Conservation (phyloP, 176 grass and related monocot species). For the Triticum urartu region DNA sequence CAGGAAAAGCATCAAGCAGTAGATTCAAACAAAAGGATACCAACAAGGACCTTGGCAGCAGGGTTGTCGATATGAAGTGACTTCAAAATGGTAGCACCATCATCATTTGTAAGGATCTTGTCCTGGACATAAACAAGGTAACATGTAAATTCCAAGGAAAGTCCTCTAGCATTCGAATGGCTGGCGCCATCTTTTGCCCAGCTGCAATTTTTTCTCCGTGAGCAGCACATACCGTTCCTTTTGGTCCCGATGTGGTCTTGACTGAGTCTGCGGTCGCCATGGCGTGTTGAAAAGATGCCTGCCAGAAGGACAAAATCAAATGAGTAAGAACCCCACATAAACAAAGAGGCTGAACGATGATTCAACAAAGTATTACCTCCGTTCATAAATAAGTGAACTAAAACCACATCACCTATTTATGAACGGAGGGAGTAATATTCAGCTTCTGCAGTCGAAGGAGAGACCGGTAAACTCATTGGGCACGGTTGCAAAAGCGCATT, state of each 20-base stretch:
- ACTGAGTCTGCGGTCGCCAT: constrained; percentile 70
- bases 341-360: not conserved
- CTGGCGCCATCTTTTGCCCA: not conserved
- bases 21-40: constrained; percentile 66
- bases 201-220: not conserved
- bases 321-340: not conserved
- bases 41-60: constrained; percentile 94
- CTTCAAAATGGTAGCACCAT: constrained; percentile 90
- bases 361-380: not conserved
- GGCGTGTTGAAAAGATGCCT: constrained; percentile 81
- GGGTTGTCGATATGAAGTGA: constrained; percentile 92
- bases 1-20: not conserved
- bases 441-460: too few species aligned
- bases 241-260: constrained; percentile 90
- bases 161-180: too few species aligned
- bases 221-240: constrained; percentile 67
- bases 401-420: too few species aligned
- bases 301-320: not conserved
- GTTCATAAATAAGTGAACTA: too few species aligned
- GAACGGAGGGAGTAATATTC: too few species aligned
- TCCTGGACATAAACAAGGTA: constrained; percentile 42
- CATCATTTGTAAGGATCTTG: constrained; percentile 93
- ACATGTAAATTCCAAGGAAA: not conserved
- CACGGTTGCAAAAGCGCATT: not conserved
- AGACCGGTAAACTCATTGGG: too few species aligned